Evolutionary conservation across 2,329 filamentous ascomycete species (phyloP).

Genomic region (Chrysoporthe puriensis): DNA sequence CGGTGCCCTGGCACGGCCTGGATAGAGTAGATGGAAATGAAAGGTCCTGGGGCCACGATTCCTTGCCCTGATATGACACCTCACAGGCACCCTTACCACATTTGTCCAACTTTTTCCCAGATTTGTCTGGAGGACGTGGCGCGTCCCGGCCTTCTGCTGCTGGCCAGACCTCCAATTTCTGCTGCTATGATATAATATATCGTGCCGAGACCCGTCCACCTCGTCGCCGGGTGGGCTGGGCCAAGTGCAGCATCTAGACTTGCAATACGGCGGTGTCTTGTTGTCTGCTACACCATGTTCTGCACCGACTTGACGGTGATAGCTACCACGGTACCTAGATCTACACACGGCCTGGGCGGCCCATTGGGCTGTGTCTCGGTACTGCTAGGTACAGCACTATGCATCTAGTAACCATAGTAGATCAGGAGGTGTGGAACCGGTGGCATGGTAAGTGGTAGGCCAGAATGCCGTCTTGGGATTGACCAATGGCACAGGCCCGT

Average conservation of each 20-base stretch:
- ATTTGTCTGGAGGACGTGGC: neutral
- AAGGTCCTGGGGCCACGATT: neutral
- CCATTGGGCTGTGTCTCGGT: neutral
- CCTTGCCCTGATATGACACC: neutral
- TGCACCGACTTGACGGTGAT: neutral
- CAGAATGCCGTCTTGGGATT: too few relatives aligned
- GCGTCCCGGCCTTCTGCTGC: neutral
- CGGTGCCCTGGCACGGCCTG: neutral
- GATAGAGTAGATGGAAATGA: too few relatives aligned
- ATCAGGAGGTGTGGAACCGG: neutral
- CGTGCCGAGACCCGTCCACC: neutral
- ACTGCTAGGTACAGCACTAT: neutral
- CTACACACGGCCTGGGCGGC: too few relatives aligned
- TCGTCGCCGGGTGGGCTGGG: neutral
- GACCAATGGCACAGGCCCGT: too few relatives aligned
- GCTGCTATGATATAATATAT: neutral
- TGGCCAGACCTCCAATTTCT: neutral
- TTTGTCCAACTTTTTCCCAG: slow-evolving; percentile 1
- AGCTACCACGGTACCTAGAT: neutral
- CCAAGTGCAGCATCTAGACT: neutral
- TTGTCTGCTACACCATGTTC: too few relatives aligned
- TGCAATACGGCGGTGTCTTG: too few relatives aligned
- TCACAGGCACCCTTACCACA: neutral
- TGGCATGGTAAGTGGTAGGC: neutral
- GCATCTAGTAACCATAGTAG: neutral